Conservation (phyloP, 2,329 filamentous ascomycete genomes). For the Raffaelea arxii region DNA sequence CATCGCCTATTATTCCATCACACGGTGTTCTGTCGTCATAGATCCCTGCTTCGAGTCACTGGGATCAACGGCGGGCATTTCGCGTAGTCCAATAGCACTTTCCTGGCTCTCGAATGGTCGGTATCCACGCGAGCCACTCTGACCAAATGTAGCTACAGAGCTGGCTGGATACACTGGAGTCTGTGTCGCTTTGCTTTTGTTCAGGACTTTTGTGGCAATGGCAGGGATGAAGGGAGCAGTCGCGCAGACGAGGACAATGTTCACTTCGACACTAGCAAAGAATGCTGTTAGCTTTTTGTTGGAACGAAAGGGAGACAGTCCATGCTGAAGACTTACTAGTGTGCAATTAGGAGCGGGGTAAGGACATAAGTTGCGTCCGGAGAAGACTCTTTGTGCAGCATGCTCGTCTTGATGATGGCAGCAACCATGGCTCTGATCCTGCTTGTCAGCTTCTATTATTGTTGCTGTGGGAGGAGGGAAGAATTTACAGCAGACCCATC, state of each 20-base stretch:
- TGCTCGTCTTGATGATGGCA: conserved; percentile 1
- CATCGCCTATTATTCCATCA: background rate
- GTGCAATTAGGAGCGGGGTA: background rate
- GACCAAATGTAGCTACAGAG: background rate
- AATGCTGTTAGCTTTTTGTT: background rate
- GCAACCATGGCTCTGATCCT: background rate
- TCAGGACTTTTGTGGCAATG: background rate
- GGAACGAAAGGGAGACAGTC: background rate
- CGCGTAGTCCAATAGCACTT: background rate
- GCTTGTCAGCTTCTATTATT: too few relatives aligned
- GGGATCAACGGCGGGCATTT: background rate
- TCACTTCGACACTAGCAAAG: background rate
- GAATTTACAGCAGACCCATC: background rate
- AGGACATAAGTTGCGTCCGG: background rate
- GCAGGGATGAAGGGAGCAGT: conserved; percentile 1
- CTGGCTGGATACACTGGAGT: background rate
- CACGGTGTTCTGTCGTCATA: background rate
- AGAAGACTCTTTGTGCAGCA: conserved; percentile 1
- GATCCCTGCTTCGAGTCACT: background rate
- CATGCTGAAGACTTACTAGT: background rate
- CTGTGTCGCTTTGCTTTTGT: background rate
- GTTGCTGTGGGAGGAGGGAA: background rate
- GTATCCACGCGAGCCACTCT: conserved; percentile 1
- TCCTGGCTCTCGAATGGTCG: conserved; percentile 2
- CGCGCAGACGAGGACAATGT: conserved; percentile 1